Evolutionary conservation across 768 basidiomycete genomes (phyloP).

Genomic region (Candolleomyces eurysporus): DNA sequence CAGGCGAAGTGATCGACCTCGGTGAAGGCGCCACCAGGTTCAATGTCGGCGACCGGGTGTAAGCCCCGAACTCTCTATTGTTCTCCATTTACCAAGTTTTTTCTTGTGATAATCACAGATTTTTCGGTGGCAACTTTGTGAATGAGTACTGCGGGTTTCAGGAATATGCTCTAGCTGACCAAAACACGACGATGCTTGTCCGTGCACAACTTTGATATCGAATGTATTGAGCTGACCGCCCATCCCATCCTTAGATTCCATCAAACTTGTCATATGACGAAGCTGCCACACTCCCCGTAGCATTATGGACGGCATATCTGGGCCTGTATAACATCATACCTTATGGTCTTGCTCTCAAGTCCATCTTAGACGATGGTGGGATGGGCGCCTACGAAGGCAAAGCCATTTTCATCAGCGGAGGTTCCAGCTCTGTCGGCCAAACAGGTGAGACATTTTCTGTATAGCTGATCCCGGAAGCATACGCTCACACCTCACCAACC

Average conservation of each 20-base stretch:
- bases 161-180: conserved; percentile 36
- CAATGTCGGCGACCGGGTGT: conserved; percentile 52
- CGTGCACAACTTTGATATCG: conserved; percentile 6
- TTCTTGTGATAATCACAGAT: conserved; percentile 25
- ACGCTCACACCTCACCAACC: conserved; percentile 23
- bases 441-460: conserved; percentile 12
- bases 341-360: conserved; percentile 38
- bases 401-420: conserved; percentile 35
- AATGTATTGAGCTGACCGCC: background rate
- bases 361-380: conserved; percentile 35
- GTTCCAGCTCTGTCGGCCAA: conserved; percentile 30
- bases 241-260: conserved; percentile 39
- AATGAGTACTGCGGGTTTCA: conserved; percentile 41
- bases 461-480: conserved; percentile 22
- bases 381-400: conserved; percentile 40
- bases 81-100: background rate
- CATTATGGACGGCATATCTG: conserved; percentile 46
- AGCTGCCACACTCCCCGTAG: conserved; percentile 48
- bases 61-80: conserved; percentile 14
- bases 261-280: conserved; percentile 44
- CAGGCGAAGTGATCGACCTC: conserved; percentile 48
- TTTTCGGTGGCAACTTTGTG: conserved; percentile 32
- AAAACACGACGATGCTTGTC: conserved; percentile 35
- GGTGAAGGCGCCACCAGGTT: conserved; percentile 48
- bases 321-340: conserved; percentile 42